Conservation (phyloP, 2,329 filamentous ascomycete genomes). For the Scolecobasidium constrictum region DNA sequence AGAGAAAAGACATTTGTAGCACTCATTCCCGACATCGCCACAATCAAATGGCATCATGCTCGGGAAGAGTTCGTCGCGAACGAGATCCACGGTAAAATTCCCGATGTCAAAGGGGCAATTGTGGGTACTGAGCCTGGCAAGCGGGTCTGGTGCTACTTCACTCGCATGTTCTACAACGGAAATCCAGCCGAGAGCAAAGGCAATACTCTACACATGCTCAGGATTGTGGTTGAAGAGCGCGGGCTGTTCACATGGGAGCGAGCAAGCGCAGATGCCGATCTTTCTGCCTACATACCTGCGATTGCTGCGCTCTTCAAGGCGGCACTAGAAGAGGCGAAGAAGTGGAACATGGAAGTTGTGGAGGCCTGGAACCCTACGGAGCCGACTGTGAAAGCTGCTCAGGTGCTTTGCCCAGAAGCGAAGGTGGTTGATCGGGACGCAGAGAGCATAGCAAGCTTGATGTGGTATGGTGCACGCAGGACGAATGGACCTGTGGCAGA, state of each 20-base stretch:
- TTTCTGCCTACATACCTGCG: constrained; percentile 36
- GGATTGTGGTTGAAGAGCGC: constrained; percentile 50
- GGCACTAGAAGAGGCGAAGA: constrained; percentile 58
- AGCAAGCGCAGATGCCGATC: constrained; percentile 24
- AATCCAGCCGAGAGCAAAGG: constrained; percentile 41
- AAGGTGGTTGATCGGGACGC: constrained; percentile 47
- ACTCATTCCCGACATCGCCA: constrained; percentile 55
- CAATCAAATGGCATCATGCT: constrained; percentile 66
- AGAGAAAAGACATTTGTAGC: constrained; percentile 47
- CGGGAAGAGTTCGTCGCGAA: constrained; percentile 69
- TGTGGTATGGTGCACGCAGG: constrained; percentile 50
- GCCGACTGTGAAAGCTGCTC: constrained; percentile 30
- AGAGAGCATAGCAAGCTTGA: constrained; percentile 60
- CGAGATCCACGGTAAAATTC: constrained; percentile 47
- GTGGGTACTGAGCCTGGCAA: constrained; percentile 39
- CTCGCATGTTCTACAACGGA: constrained; percentile 50
- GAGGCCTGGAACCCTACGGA: constrained; percentile 75
- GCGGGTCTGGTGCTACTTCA: constrained; percentile 67
- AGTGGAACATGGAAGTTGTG: constrained; percentile 60
- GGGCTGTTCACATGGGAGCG: constrained; percentile 8
- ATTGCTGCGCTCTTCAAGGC: constrained; percentile 54
- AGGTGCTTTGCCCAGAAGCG: constrained; percentile 33
- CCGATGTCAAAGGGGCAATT: constrained; percentile 60
- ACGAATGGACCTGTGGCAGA: constrained; percentile 33
- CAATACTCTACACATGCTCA: constrained; percentile 60